Evolutionary conservation across 257 asterid genomes (phyloP), one percentile per base, ranked within the genome.

Genomic region (Schizonepeta tenuifolia): DNA sequence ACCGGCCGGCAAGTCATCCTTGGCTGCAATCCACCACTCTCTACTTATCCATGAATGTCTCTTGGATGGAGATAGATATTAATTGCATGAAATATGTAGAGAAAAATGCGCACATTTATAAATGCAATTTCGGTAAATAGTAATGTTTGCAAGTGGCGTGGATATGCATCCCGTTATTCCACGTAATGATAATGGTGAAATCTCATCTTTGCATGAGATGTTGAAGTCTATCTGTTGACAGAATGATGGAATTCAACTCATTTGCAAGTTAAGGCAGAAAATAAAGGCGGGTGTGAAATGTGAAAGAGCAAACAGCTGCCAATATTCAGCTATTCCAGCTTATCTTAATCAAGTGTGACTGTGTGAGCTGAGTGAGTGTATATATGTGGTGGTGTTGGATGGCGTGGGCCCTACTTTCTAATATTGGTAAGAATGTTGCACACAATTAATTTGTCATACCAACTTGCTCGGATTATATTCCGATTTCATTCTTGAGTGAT

Each of bases 1-100:
- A 36, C 11, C 26, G 15, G 65, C 68, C 83, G 83, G 83, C 83
- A 79, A 79, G 80, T 79, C 80, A 75, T 79, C 80, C 80, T 79
- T 79, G 83, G 83, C 83, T 79, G 75, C 83, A 75, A 58, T 55
- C 75, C 71, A 43, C 80, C 71, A 58, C 83, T 63, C 80, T 71
- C 72, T 56, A 46, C 80, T 28, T 53, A 54, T 71, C 72, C 78
- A 75, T 75, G 83, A 18, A 49, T 71, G 75, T 44, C 73, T 50
- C 77, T 17, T 50, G 64, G 67, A 62, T 35, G 40, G 26, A 14
- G 35, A 33, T 6, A 1, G 36, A 14, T 57, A 43, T 4, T 12
- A 9, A 46, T 43, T 54, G 17, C 40, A 68, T 43, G 57, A 61
- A 56, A 53, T 41, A 11, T 31, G 15, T 31, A 21, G 43, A 58